Evolutionary conservation across 2,329 filamentous ascomycete genomes (phyloP), one percentile per base, ranked within the genome.

Genomic region (Aspergillus pseudotamarii): DNA sequence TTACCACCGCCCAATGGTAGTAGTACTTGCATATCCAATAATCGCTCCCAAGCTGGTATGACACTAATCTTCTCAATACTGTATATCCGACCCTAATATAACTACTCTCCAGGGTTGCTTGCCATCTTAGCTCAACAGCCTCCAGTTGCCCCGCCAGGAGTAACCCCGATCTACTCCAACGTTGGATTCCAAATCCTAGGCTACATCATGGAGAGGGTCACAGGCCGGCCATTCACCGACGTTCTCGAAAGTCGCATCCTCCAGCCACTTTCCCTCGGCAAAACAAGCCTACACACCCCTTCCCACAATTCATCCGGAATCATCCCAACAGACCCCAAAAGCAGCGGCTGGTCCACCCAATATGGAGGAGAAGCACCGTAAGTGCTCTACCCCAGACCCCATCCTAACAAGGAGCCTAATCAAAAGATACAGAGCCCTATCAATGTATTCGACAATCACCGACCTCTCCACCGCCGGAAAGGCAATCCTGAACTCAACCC

Each of bases 391-490:
- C 19, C 1, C 21, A n/a, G 0, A 11, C 4, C 12, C 2, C 8
- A n/a, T 21, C 50, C 28, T 28, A 0, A 53, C 2, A n/a, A 41
- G 1, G 1, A n/a, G 4, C 0, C 50, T 34, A 53, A 30, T 19
- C 5, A 21, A 8, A 8, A 10, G 0, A n/a, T 23, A 53, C 16
- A 70, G 68, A 41, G 64, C 74, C 11, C 77, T 72, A 11, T 76
- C 75, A 2, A 53, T 79, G 14, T 79, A 76, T 67, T 72, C 73
- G 28, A 75, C 73, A 1, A 66, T 72, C 8, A 73, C 71, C 57
- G 78, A 81, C 64, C 64, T 81, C 12, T 70, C 78, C 19, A 69
- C 66, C 16, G 68, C 79, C n/a, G 79, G 79, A 10, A 69, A 72
- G 51, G 72, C 77, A 28, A 81, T 82, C 36, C 69, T 81, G 2